Base-by-base conservation (phyloP, 768 basidiomycete genomes). In the Aureoboletus auriporus region DNA sequence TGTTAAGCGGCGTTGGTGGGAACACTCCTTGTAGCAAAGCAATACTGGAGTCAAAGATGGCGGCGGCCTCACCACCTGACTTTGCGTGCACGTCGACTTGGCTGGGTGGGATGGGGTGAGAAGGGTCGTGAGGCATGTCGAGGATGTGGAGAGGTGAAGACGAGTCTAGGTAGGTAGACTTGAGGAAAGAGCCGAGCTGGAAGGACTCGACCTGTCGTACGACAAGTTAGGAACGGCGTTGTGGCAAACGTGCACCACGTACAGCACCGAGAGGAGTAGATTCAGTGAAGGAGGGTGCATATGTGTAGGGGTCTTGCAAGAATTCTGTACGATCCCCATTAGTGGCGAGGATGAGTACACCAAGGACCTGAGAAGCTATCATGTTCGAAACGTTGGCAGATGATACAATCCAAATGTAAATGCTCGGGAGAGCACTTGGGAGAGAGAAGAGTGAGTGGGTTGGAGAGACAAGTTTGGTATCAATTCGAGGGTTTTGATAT, bases 11-110 rank as follows among this genome's bases (percentile, higher is more conserved):
- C 49, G 77, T 86, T 3, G 89, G 89, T 6, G 90, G 89, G 75
- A 84, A 90, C 51, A 93, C 71, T 9, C 90, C 89, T 62, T 93
- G 92, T 37, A 89, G 71, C 43, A 91, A 70, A 5, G 91, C 89
- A 45, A 86, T 84, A 23, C 87, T 82, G 9, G 85, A 84, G 71
- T 93, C 89, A 68, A 89, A 87, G 55, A 91, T 88, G 34, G 84
- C 82, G 6, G 80, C 75, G 44, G 89, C 86, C 64, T 92, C 90
- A 16, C 83, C 83, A 28, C 87, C 88, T 38, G 82, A 80, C 69
- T 92, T 92, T 59, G 86, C 87, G 53, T 83, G 84, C 39, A 86
- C 78, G 57, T 84, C 82, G 56, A 92, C 75, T 65, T 83, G 77
- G 54, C 66, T 77, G 59, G 84, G 84, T 65, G 86, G 76, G 39